phyloP scores from a whole-genome alignment of 2,329 filamentous ascomycete species.

The Chalara sp. region DNA sequence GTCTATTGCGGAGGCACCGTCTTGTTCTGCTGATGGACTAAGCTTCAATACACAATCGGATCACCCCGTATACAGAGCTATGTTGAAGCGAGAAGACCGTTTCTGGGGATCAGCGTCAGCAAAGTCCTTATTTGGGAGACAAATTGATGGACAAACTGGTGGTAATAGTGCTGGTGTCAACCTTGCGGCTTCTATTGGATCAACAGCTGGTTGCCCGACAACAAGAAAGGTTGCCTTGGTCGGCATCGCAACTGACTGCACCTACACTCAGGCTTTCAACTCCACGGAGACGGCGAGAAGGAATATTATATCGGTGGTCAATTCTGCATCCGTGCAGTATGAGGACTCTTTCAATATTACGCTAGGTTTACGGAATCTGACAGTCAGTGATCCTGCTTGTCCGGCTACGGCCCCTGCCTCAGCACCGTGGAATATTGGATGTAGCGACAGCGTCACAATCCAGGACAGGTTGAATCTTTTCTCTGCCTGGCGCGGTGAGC shows the following conservation, averaged over 20 bases:
- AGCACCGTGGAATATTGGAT: slow-evolving; percentile 79
- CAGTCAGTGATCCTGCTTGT: slow-evolving; percentile 69
- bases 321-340: slow-evolving; percentile 79
- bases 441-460: slow-evolving; percentile 57
- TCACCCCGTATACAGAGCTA: slow-evolving; percentile 56
- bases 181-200: slow-evolving; percentile 71
- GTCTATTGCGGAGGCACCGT: slow-evolving; percentile 29
- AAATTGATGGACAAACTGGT: slow-evolving; percentile 62
- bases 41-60: slow-evolving; percentile 70
- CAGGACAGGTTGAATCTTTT: slow-evolving; percentile 78
- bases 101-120: slow-evolving; percentile 56
- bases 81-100: slow-evolving; percentile 39
- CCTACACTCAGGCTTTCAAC: slow-evolving; percentile 69
- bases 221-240: slow-evolving; percentile 90
- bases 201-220: slow-evolving; percentile 74
- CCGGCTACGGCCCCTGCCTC: slow-evolving; percentile 59
- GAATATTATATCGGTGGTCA: slow-evolving; percentile 80
- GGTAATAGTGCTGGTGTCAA: slow-evolving; percentile 79
- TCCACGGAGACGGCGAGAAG: slow-evolving; percentile 54
- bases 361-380: slow-evolving; percentile 79
- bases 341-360: slow-evolving; percentile 93
- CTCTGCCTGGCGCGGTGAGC: slow-evolving; percentile 77
- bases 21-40: slow-evolving; percentile 70
- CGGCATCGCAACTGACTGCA: slow-evolving; percentile 89
- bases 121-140: slow-evolving; percentile 63